A percentile compares a stretch with the other conserved stretches of the same genome.
phyloP scores from a whole-genome alignment of 371 early-diverging fungal genomes.

The Batrachochytrium dendrobatidis region DNA sequence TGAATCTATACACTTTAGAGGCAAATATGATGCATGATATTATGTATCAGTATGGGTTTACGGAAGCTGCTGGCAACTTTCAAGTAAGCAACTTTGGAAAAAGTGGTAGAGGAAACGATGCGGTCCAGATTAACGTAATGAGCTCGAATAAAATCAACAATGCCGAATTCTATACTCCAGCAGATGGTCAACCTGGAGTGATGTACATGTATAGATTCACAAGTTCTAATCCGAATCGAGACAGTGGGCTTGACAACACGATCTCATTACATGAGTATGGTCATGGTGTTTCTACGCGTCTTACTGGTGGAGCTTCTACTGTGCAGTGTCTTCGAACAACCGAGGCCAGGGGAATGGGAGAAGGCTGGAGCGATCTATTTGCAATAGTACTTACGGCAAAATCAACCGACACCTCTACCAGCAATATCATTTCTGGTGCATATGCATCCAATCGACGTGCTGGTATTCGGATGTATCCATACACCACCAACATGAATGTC shows the following conservation, averaged over 20 bases:
- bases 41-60: slow-evolving; percentile 35
- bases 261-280: slow-evolving; percentile 42
- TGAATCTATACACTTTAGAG: too few relatives aligned
- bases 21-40: slow-evolving; percentile 36
- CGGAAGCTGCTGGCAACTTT: slow-evolving; percentile 44
- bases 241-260: slow-evolving; percentile 34
- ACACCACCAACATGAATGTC: slow-evolving; percentile 21
- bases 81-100: slow-evolving; percentile 26
- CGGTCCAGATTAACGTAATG: slow-evolving; percentile 50
- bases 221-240: slow-evolving; percentile 19
- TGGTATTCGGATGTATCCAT: slow-evolving; percentile 26
- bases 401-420: slow-evolving; percentile 19
- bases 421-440: slow-evolving; percentile 15
- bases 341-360: slow-evolving; percentile 30
- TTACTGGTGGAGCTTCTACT: slow-evolving; percentile 33
- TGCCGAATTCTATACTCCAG: slow-evolving; percentile 36
- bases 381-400: slow-evolving; percentile 11
- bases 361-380: slow-evolving; percentile 30
- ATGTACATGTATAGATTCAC: slow-evolving; percentile 32
- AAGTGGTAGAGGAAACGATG: slow-evolving; percentile 65
- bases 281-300: slow-evolving; percentile 37
- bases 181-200: slow-evolving; percentile 27
- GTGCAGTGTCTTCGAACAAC: slow-evolving; percentile 21
- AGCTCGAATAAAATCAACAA: slow-evolving; percentile 24
- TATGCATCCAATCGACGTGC: slow-evolving; percentile 29